A percentile compares a stretch with the other conserved stretches of the same genome.
Conservation (phyloP, 2,329 filamentous ascomycete species). For the Penicillium sp. region DNA sequence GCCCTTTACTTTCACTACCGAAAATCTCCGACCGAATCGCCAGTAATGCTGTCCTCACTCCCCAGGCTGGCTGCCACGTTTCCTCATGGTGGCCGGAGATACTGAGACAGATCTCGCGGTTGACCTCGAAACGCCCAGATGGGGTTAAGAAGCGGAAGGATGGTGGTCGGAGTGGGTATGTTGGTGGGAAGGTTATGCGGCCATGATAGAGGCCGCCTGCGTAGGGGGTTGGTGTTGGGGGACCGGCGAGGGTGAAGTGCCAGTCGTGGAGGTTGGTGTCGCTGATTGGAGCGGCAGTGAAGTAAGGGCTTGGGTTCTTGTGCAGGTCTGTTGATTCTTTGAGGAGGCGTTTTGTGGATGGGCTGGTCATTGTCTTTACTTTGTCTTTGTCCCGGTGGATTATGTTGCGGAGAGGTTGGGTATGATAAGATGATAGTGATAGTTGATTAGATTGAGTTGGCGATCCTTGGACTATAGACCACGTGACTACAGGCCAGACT, state of each 20-base stretch:
- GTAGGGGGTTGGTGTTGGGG: constrained; percentile 75
- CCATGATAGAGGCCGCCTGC: constrained; percentile 87
- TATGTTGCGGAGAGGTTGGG: background rate
- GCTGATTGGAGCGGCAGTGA: constrained; percentile 73
- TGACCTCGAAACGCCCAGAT: constrained; percentile 89
- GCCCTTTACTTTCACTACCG: constrained; percentile 83
- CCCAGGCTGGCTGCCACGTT: constrained; percentile 98
- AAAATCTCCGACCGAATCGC: constrained; percentile 78
- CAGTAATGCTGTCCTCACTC: constrained; percentile 80
- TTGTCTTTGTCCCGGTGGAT: background rate
- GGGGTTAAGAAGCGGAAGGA: constrained; percentile 95
- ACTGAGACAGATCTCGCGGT: constrained; percentile 92
- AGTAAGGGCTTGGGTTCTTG: constrained; percentile 76
- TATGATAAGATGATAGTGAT: background rate
- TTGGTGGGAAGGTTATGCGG: constrained; percentile 83
- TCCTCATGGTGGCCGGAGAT: constrained; percentile 97
- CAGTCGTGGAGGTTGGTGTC: constrained; percentile 94
- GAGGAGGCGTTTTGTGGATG: constrained; percentile 48
- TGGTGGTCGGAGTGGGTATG: constrained; percentile 88
- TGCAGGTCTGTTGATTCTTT: constrained; percentile 89
- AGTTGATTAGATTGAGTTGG: background rate
- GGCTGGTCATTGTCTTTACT: constrained; percentile 26
- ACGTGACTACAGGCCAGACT: background rate
- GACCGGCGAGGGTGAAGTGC: constrained; percentile 96
- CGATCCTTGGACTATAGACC: background rate